Conservation (phyloP, 2,329 filamentous ascomycete genomes). For the Sporothrix phasma region DNA sequence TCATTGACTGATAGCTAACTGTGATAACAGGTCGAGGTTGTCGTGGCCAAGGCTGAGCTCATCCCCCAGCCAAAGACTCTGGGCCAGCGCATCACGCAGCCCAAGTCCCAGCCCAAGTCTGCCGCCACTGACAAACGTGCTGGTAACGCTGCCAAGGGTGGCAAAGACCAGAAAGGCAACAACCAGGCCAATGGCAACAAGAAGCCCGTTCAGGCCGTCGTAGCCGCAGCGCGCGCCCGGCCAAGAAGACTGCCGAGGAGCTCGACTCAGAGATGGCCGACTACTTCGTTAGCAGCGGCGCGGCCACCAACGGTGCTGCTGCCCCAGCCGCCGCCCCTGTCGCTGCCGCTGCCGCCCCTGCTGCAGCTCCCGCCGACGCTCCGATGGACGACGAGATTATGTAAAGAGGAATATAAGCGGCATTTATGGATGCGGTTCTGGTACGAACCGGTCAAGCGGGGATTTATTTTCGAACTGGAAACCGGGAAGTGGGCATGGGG, state of each 20-base stretch:
- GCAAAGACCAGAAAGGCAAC: slow-evolving; percentile 31
- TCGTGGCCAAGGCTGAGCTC: slow-evolving; percentile 66
- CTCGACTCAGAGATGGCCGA: slow-evolving; percentile 96
- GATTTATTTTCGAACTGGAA: neutral
- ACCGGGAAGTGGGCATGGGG: neutral
- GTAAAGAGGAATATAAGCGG: slow-evolving; percentile 22
- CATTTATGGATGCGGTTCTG: neutral
- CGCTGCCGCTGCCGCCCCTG: slow-evolving; percentile 30
- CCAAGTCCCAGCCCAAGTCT: slow-evolving; percentile 71
- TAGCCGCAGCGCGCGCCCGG: slow-evolving; percentile 51
- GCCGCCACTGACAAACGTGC: slow-evolving; percentile 64
- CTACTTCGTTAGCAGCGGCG: slow-evolving; percentile 61
- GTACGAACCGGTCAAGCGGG: neutral
- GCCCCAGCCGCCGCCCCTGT: slow-evolving; percentile 30
- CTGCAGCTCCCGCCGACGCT: slow-evolving; percentile 42
- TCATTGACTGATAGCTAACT: neutral
- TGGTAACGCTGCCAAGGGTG: slow-evolving; percentile 36
- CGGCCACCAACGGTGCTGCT: slow-evolving; percentile 29
- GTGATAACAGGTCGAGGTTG: slow-evolving; percentile 65
- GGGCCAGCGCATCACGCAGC: slow-evolving; percentile 65
- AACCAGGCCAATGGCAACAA: slow-evolving; percentile 30
- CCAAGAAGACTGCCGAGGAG: slow-evolving; percentile 88
- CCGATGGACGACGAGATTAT: slow-evolving; percentile 59
- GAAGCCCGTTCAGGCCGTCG: slow-evolving; percentile 33
- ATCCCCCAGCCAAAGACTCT: slow-evolving; percentile 59